Evolutionary conservation across 306 rosid genomes (phyloP).

Genomic region (Morella rubra): DNA sequence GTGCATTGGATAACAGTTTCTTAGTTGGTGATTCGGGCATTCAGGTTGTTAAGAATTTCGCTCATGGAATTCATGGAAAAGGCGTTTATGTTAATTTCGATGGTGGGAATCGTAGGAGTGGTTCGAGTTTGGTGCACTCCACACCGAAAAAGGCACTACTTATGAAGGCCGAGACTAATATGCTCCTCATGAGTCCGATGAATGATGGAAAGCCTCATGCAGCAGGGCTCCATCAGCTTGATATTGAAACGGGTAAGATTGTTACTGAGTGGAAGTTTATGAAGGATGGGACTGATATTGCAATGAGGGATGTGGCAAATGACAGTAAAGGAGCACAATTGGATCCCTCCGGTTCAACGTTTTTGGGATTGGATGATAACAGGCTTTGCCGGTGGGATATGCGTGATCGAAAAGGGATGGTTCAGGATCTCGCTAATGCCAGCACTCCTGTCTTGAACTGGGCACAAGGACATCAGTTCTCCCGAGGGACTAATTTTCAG

Average conservation of each 20-base stretch:
- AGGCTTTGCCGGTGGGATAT: constrained; percentile 99
- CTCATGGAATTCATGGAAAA: constrained; percentile 88
- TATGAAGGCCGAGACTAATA: constrained; percentile 91
- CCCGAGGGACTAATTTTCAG: constrained; percentile 93
- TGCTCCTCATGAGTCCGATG: constrained; percentile 97
- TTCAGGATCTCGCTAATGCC: constrained; percentile 73
- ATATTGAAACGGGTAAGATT: constrained; percentile 84
- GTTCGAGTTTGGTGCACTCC: constrained; percentile 37
- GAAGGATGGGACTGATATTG: constrained; percentile 86
- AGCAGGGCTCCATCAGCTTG: constrained; percentile 84
- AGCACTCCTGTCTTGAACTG: constrained; percentile 74
- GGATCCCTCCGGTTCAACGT: constrained; percentile 94
- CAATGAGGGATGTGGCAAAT: constrained; percentile 91
- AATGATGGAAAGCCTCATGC: constrained; percentile 70
- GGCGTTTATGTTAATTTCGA: constrained; percentile 81
- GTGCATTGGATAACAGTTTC: constrained; percentile 94
- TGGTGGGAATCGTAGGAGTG: constrained; percentile 34
- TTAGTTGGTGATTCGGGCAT: constrained; percentile 79
- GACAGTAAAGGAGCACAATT: constrained; percentile 89
- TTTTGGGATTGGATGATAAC: constrained; percentile 92
- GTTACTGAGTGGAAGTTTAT: constrained; percentile 92
- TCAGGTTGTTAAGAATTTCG: constrained; percentile 88
- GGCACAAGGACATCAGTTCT: constrained; percentile 95
- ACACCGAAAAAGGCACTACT: constrained; percentile 88
- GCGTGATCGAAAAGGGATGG: constrained; percentile 91